Base-by-base conservation (phyloP, 1,284 basidiomycete genomes). In the Apiotrichum sp. region DNA sequence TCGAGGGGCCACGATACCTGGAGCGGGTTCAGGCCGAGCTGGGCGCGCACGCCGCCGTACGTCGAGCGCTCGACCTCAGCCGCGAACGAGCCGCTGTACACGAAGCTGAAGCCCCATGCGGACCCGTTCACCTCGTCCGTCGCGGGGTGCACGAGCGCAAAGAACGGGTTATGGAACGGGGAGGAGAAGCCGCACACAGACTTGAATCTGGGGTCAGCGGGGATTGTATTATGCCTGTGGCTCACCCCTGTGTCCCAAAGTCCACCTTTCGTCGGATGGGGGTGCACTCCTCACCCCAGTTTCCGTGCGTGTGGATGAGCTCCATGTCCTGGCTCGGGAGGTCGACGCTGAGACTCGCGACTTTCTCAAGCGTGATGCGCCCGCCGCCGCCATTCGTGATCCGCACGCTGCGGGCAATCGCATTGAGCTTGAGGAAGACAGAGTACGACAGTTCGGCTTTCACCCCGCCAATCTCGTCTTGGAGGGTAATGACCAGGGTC, bases 141-240 rank as follows among this genome's bases (percentile, higher is more conserved):
- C 1, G 29, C 16, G 22, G 63, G 55, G 8, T 48, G 14, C 22
- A 64, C 56, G n/a, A 71, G 53, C 2, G 60, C 64, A 39, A 68
- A 44, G 56, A 68, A 69, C 6, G 66, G 68, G 48, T 69, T 69
- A 61, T 64, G 60, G n/a, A 63, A 51, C 55, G 67, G 66, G 5
- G 64, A 66, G 2, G 69, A 65, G 53, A 65, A 68, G 3, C 69
- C 69, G 3, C 62, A 59, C 10, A 61, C 22, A 35, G 55, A 63
- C 33, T 63, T 59, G 52, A 68, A 65, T 6, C 67, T 69, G 59
- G 6, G 2, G 52, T 42, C 13, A 42, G 52, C 38, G 8, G 49
- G 50, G 10, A 16, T 2, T n/a, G 6, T 4, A 14, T 22, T 4
- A 11, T 13, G 44, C 2, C 13, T 32, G 8, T 13, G 8, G 48